Percentiles rank a stretch among this genome's conserved stretches.
These are phyloP conservation scores for Heterobasidion occidentale DNA, from an alignment of 1,284 basidiomycete species.

Conservation along the genomic window DNA sequence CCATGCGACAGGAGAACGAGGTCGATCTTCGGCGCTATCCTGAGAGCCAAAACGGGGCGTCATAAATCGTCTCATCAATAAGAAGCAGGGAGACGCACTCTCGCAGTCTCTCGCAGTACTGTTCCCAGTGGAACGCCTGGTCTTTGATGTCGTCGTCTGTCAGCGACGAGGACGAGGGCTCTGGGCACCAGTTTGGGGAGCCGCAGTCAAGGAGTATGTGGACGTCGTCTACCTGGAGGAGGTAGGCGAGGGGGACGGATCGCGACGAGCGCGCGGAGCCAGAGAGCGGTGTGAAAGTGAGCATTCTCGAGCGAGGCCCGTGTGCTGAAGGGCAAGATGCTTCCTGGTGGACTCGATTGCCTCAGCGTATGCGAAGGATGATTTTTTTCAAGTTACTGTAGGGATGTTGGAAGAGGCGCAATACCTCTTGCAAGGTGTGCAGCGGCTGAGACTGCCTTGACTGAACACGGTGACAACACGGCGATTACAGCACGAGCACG, in stretches of 20 bases:
- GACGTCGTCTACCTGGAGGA: slow-evolving; percentile 93
- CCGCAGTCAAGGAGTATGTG: slow-evolving; percentile 94
- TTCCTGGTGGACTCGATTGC: no score
- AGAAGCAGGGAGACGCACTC: slow-evolving; percentile 38
- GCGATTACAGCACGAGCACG: no score
- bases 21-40: slow-evolving; percentile 69
- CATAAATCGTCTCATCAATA: not conserved
- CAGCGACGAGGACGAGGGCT: slow-evolving; percentile 29
- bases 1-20: slow-evolving; percentile 92
- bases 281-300: slow-evolving; percentile 87
- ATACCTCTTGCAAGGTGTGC: not conserved
- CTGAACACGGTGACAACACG: no score
- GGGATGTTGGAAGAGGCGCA: not conserved
- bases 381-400: no score
- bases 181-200: slow-evolving; percentile 78
- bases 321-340: not conserved
- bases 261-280: slow-evolving; percentile 68
- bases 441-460: no score
- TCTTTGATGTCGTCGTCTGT: slow-evolving; percentile 26
- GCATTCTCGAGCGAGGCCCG: slow-evolving; percentile 41
- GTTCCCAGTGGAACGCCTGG: slow-evolving; percentile 38
- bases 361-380: no score
- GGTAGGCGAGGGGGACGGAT: slow-evolving; percentile 69
- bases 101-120: slow-evolving; percentile 59
- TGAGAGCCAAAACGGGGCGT: slow-evolving; percentile 19